Percentiles rank a stretch among this genome's conserved stretches.
These are phyloP conservation scores for Debaryomycetaceae sp. DNA, from an alignment of 1,139 yeast genomes.

Conservation along the genomic window DNA sequence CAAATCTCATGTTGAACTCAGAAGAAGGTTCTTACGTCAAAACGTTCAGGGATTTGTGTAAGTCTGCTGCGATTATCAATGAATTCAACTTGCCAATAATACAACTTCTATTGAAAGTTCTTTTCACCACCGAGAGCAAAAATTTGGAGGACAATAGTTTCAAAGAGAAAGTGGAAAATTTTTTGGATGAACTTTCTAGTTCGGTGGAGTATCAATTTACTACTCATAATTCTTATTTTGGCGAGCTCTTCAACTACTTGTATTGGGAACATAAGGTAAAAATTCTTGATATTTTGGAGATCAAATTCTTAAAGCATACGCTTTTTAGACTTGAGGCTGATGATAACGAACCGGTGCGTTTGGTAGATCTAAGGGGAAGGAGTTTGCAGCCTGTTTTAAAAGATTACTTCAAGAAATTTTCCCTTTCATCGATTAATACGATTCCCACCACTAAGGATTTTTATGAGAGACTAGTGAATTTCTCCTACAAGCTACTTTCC, in stretches of 20 bases:
- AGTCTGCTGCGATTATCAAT: slow-evolving; percentile 22
- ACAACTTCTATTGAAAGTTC: slow-evolving; percentile 39
- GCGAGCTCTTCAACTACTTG: slow-evolving; percentile 36
- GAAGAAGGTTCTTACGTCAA: slow-evolving; percentile 7
- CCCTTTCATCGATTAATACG: slow-evolving; percentile 22
- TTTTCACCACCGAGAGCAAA: slow-evolving; percentile 17
- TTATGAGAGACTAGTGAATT: slow-evolving; percentile 17
- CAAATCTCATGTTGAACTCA: slow-evolving; percentile 16
- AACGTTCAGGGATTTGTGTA: slow-evolving; percentile 17
- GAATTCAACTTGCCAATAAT: slow-evolving; percentile 53
- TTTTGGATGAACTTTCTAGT: slow-evolving; percentile 42
- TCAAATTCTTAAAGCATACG: slow-evolving; percentile 19
- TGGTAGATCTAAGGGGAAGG: slow-evolving; percentile 4
- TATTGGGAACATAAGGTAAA: slow-evolving; percentile 27
- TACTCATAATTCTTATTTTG: slow-evolving; percentile 33
- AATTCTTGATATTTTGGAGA: slow-evolving; percentile 28
- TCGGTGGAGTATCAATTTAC: slow-evolving; percentile 43
- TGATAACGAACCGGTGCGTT: slow-evolving; percentile 4
- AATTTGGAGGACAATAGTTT: slow-evolving; percentile 9
- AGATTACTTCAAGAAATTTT: slow-evolving; percentile 40
- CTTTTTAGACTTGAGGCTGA: slow-evolving; percentile 5
- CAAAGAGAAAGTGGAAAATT: slow-evolving; percentile 10
- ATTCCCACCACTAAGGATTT: slow-evolving; percentile 18
- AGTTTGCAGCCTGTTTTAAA: slow-evolving; percentile 28
- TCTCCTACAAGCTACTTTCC: slow-evolving; percentile 16